A percentile compares a stretch with the other conserved stretches of the same genome.
These are phyloP conservation scores for Penicillium occitanis DNA, from an alignment of 2,329 filamentous ascomycete genomes.

Conservation along the genomic window DNA sequence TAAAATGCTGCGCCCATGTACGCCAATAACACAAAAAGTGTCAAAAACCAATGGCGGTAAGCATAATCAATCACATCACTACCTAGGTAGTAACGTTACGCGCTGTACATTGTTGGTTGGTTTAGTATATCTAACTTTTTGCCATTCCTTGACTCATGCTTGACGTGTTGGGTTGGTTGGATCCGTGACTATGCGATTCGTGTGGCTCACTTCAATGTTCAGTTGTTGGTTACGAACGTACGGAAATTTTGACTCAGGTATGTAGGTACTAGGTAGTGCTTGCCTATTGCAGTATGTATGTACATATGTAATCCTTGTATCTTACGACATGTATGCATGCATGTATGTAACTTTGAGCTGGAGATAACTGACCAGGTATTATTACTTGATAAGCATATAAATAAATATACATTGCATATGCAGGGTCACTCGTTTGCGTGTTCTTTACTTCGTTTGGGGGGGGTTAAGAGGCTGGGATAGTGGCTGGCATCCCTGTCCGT, in stretches of 20 bases:
- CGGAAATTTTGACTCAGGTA: background rate
- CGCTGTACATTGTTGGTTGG: background rate
- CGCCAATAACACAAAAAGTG: background rate
- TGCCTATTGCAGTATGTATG: background rate
- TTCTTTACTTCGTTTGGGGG: background rate
- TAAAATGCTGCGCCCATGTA: background rate
- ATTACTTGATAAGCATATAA: slow-evolving; percentile 14
- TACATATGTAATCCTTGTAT: too few species aligned
- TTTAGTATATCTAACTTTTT: background rate
- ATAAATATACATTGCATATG: slow-evolving; percentile 19
- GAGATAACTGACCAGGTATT: background rate
- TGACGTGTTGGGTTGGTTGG: background rate
- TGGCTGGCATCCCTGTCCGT: background rate
- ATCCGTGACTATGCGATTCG: background rate
- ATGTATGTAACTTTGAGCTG: background rate
- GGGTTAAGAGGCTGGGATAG: background rate
- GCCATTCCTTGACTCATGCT: background rate
- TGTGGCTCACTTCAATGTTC: background rate
- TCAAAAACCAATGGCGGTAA: background rate
- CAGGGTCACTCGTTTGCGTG: slow-evolving; percentile 5
- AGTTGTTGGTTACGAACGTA: background rate
- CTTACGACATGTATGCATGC: too few species aligned
- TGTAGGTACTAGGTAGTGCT: background rate
- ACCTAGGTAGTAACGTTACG: background rate
- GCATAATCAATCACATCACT: background rate